Evolutionary conservation across 2,329 filamentous ascomycete species (phyloP).

Genomic region (Hypocreales sp.): DNA sequence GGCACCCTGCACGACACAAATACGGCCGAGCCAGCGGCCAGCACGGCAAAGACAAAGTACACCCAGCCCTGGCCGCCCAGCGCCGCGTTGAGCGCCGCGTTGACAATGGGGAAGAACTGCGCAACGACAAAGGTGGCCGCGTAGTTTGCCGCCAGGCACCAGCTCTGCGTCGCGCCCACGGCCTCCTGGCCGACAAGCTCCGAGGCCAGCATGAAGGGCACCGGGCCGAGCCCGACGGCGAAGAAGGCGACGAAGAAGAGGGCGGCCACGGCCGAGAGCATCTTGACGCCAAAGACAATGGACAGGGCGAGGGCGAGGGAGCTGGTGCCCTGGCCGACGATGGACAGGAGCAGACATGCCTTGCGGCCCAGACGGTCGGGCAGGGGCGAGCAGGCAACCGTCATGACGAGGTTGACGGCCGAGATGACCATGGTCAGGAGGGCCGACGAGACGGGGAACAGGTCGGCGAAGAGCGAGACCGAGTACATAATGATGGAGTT

Average conservation of each 20-base stretch:
- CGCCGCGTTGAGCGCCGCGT: slow-evolving; percentile 48
- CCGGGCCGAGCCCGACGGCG: slow-evolving; percentile 77
- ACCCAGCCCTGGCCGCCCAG: slow-evolving; percentile 63
- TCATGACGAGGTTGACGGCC: slow-evolving; percentile 71
- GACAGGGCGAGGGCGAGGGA: slow-evolving; percentile 66
- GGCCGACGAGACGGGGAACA: slow-evolving; percentile 69
- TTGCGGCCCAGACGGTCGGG: slow-evolving; percentile 83
- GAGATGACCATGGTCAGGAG: slow-evolving; percentile 81
- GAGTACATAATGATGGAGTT: slow-evolving; percentile 99
- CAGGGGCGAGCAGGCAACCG: slow-evolving; percentile 65
- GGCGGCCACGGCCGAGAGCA: slow-evolving; percentile 67
- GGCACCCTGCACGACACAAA: slow-evolving; percentile 68
- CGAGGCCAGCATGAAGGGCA: slow-evolving; percentile 86
- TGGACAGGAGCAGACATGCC: slow-evolving; percentile 66
- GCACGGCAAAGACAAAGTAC: slow-evolving; percentile 77
- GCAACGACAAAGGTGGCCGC: slow-evolving; percentile 82
- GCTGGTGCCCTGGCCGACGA: slow-evolving; percentile 68
- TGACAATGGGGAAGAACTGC: slow-evolving; percentile 85
- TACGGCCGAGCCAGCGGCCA: slow-evolving; percentile 51
- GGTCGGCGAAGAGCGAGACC: slow-evolving; percentile 67
- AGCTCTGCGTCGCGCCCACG: slow-evolving; percentile 81
- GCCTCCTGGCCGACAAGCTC: slow-evolving; percentile 85
- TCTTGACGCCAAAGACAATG: slow-evolving; percentile 56
- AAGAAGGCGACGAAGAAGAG: slow-evolving; percentile 81
- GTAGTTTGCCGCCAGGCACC: slow-evolving; percentile 78